Base-by-base conservation (phyloP, 2,329 filamentous ascomycete genomes). In the Orbilia brochopaga region DNA sequence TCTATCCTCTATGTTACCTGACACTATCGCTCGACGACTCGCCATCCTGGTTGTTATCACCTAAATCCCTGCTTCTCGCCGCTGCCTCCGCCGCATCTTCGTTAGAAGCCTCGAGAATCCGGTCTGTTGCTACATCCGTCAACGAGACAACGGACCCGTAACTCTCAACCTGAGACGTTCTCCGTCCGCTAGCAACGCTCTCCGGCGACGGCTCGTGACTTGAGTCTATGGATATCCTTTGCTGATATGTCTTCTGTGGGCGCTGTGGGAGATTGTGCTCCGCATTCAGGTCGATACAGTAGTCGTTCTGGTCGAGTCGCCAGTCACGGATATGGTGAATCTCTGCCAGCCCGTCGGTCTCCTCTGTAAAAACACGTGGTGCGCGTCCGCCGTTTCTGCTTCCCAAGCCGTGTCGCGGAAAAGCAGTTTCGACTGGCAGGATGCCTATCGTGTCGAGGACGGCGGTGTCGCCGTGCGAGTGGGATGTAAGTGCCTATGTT, bases 291-390 rank as follows among this genome's bases (percentile, higher is more conserved):
- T 72, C 67, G 7, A 72, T 32, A 27, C 67, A 72, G 30, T 72
- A 72, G 24, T 72, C 67, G 51, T 72, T 72, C 42, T 72, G 54
- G 40, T 72, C 67, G 19, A 72, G 60, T 42, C 65, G 60, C 67
- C 55, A 72, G 55, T 72, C 67, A 37, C 67, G 57, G 54, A 72
- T 72, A 32, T 72, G 67, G 55, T 72, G 67, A 8, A 72, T 72
- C 30, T 72, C 60, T 6, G 60, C 46, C 2, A 44, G n/a, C 7
- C 40, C 42, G 19, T 44, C 54, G 15, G 27, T 6, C 23, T 50
- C 50, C 30, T 48, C 59, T 55, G 59, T 53, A 42, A 59, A 70
- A 50, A 64, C 48, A 61, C 60, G 67, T 61, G 67, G 57, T 51
- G 21, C 23, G 11, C 32, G 54, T 53, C 60, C 60, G 40, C 52